Base-by-base conservation (phyloP, 305 asterid genomes). In the Fraxinus baroniana region DNA sequence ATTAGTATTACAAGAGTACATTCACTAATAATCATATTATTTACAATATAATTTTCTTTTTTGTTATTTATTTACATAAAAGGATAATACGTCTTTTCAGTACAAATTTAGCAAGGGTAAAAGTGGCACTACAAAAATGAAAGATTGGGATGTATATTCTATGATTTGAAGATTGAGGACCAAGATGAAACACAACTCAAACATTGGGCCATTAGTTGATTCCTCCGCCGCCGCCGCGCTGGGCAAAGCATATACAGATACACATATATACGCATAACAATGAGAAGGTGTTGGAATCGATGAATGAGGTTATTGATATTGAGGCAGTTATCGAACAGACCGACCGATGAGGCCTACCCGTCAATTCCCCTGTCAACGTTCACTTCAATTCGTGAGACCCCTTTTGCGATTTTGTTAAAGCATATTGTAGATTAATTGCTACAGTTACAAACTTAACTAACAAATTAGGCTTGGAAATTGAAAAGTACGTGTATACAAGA, bases 271-370 rank as follows among this genome's bases (percentile, higher is more conserved):
- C 49, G 49, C 13, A 7, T 6, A 46, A 93, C 87, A 90, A 92
- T 5, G 98, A 94, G 57, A 95, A 93, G 83, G 89, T 94, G 70
- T 89, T 94, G 5, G 97, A 95, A 87, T 95, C 99, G 74, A 93
- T 94, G 15, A 95, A 97, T 70, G 98, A 95, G 79, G 87, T 95
- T 26, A 94, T 83, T 84, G 97, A 95, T 81, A 90, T 94, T 76
- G 98, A 95, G 37, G 97, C 98, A 75, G 94, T 95, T 22, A 91
- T 95, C 37, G 95, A 93, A 80, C 97, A 93, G n/a, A n/a, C n/a
- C n/a, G 79, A 92, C 95, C 4, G 95, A 94, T 46, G 97, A 94
- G 88, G 91, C 95, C 4, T 85, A 91, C 30, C 81, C 60, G 86
- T 91, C 80, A 89, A 91, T 12, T 41, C 17, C 4, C 17, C 4